Evolutionary conservation across 2,329 filamentous ascomycete genomes (phyloP).

Genomic region (Lasiodiplodia hormozganensis): DNA sequence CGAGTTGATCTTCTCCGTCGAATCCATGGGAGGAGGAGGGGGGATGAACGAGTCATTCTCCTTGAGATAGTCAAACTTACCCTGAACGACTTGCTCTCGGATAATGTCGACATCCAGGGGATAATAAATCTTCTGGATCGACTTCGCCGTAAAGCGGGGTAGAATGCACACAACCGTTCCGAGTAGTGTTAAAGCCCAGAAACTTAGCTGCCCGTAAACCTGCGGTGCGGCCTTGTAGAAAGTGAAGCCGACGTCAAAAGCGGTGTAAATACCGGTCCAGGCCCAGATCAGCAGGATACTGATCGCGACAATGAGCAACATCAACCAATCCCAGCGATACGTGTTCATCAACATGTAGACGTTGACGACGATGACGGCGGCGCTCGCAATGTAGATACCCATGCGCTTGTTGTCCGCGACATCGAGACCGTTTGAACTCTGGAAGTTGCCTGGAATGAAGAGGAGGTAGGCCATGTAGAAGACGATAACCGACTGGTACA

Average conservation of each 20-base stretch:
- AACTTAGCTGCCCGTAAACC: constrained; percentile 80
- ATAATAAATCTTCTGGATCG: constrained; percentile 90
- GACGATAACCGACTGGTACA: constrained; percentile 92
- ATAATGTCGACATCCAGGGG: constrained; percentile 94
- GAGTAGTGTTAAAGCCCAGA: constrained; percentile 85
- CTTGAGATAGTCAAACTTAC: constrained; percentile 79
- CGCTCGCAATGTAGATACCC: constrained; percentile 84
- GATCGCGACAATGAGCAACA: constrained; percentile 79
- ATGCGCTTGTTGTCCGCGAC: constrained; percentile 83
- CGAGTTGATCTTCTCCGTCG: constrained; percentile 53
- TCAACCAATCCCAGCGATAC: constrained; percentile 98
- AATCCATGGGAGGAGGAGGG: constrained; percentile 35
- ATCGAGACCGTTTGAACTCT: constrained; percentile 74
- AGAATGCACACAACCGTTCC: constrained; percentile 83
- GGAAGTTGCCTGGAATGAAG: constrained; percentile 72
- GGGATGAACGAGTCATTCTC: constrained; percentile 59
- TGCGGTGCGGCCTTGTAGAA: constrained; percentile 82
- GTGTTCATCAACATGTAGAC: constrained; percentile 94
- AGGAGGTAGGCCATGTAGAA: constrained; percentile 93
- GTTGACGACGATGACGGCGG: constrained; percentile 88
- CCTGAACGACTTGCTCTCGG: constrained; percentile 85
- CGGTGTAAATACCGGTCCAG: constrained; percentile 90
- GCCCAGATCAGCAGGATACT: constrained; percentile 90
- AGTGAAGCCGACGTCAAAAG: constrained; percentile 61
- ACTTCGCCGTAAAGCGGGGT: constrained; percentile 86